Evolutionary conservation across 768 basidiomycete genomes (phyloP), one percentile per base, ranked within the genome.

Genomic region (Amanita subjunquillea): DNA sequence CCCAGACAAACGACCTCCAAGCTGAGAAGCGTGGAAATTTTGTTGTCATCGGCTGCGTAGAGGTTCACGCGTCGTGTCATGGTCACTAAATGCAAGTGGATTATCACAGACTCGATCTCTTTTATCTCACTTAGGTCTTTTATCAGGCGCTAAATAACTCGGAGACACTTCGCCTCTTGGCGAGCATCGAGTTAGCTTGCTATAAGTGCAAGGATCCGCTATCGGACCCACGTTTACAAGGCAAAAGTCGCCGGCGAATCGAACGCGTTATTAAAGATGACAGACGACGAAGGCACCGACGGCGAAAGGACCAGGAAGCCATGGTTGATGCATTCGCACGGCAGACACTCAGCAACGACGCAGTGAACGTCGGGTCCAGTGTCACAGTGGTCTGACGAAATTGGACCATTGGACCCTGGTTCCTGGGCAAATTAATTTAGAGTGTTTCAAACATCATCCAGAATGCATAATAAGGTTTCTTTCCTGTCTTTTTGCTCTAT

Each of bases 11-110:
- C 53, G 83, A 90, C 62, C 67, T 91, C 36, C 86, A 90, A 69
- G 88, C 87, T 15, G 89, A 91, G 67, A 87, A 87, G 67, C 78
- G 89, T 57, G 89, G 89, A 49, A 91, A 90, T 63, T 91, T 91
- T 61, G 83, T 91, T 20, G 87, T 91, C 25, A 78, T 91, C 50
- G 83, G 85, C 40, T 85, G 84, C 51, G 80, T 91, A 20, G 86
- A 91, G 82, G 80, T 20, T 63, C 73, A 38, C 79, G 77, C 39
- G 88, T 91, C 38, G 72, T 91, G 30, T 91, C 89, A 12, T 91
- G 88, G 87, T 91, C 89, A 29, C 64, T 91, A 54, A 90, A 91
- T 61, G 88, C 88, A 59, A 52, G 82, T 63, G 36, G 36, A 34
- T 43, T 55, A 22, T n/a, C 41, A 42, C 25, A 50, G 45, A 30